Evolutionary conservation across 225 moss, liverwort and hornwort species (phyloP).

Genomic region (Ulota crispa): DNA sequence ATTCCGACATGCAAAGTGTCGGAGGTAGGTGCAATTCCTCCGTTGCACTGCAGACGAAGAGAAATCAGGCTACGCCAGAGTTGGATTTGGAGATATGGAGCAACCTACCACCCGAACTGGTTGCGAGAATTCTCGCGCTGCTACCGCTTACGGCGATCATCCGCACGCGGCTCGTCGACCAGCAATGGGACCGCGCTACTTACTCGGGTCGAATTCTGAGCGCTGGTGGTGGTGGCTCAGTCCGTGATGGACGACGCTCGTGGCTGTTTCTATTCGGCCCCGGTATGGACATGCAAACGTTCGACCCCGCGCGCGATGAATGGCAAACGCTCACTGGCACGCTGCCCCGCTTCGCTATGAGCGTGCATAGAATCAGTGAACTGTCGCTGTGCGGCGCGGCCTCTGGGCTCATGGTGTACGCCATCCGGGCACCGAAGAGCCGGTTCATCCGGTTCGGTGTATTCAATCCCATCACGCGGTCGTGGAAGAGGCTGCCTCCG

Average conservation of each 20-base stretch:
- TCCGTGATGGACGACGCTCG: background rate
- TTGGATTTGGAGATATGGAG: slow-evolving; percentile 41
- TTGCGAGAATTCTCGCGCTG: slow-evolving; percentile 38
- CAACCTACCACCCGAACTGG: slow-evolving; percentile 39
- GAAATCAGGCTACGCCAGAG: background rate
- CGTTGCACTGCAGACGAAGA: background rate
- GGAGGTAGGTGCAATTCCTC: background rate
- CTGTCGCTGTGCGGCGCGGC: slow-evolving; percentile 39
- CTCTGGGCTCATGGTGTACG: slow-evolving; percentile 41
- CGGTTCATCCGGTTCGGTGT: slow-evolving; percentile 49
- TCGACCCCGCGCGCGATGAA: slow-evolving; percentile 36
- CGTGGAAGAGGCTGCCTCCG: slow-evolving; percentile 57
- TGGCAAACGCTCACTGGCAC: slow-evolving; percentile 36
- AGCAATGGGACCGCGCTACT: slow-evolving; percentile 40
- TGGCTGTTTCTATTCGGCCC: slow-evolving; percentile 50
- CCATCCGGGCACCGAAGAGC: slow-evolving; percentile 42
- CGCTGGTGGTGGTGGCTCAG: background rate
- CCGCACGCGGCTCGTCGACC: slow-evolving; percentile 31
- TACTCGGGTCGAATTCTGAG: slow-evolving; percentile 31
- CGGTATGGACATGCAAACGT: slow-evolving; percentile 33
- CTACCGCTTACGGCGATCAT: slow-evolving; percentile 43
- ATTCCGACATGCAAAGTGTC: slow-evolving; percentile 5
- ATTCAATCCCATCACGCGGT: slow-evolving; percentile 58
- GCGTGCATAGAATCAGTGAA: slow-evolving; percentile 26
- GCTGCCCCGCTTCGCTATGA: slow-evolving; percentile 36